A percentile compares a stretch with the other conserved stretches of the same genome.
Conservation (phyloP, 106 monocot genomes). For the Amphibolis antarctica region DNA sequence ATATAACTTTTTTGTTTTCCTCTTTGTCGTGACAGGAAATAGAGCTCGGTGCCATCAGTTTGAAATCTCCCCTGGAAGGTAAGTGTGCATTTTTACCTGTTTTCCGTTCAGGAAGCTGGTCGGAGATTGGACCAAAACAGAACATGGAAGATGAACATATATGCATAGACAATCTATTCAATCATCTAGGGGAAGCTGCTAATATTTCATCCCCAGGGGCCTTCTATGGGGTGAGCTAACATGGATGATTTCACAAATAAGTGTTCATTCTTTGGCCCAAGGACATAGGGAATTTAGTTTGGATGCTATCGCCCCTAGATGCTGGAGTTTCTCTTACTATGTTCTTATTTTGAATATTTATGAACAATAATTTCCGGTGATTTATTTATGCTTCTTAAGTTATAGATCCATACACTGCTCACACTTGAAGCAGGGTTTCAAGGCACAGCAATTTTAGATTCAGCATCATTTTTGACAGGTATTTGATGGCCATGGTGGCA, state of each 20-base stretch:
- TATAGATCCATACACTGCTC: neutral
- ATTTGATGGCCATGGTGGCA: constrained; percentile 75
- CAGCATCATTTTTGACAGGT: constrained; percentile 22
- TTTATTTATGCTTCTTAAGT: neutral
- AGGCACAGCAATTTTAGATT: neutral
- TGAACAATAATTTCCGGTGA: too few species aligned
- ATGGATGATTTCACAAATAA: neutral
- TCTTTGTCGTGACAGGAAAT: constrained; percentile 31
- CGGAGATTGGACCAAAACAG: constrained; percentile 49
- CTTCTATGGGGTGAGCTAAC: constrained; percentile 49
- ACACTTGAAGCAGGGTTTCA: neutral
- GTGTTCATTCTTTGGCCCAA: neutral
- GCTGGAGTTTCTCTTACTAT: neutral
- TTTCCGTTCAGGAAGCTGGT: constrained; percentile 68
- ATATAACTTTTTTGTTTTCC: neutral
- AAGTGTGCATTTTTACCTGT: constrained; percentile 36
- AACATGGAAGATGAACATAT: constrained; percentile 86
- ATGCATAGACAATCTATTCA: constrained; percentile 46
- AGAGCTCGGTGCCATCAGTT: constrained; percentile 20
- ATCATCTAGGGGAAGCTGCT: constrained; percentile 25
- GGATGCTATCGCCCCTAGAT: neutral
- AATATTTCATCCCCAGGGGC: constrained; percentile 42
- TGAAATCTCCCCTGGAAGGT: constrained; percentile 24
- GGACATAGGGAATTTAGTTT: neutral
- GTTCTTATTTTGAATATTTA: neutral